Evolutionary conservation across 1,139 yeast genomes (phyloP), one percentile per base, ranked within the genome.

Genomic region (Suzukiozyma palmioleophila): DNA sequence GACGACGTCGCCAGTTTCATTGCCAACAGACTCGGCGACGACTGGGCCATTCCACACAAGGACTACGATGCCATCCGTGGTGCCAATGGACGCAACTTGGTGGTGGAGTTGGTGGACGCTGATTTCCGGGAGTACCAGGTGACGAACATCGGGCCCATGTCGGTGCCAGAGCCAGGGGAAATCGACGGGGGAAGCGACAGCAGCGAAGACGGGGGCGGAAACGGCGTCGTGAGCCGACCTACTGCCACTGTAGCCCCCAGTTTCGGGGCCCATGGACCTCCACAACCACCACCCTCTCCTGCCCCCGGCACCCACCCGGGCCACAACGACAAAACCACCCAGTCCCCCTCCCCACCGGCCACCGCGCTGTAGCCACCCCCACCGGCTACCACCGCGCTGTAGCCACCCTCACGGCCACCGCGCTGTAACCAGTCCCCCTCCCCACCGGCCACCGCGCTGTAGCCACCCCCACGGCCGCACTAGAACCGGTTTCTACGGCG

Each of bases 1-100:
- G 97, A 90, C 54, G 94, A 86, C 46, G 87, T 79, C n/a, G 90
- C 89, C 10, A 75, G 81, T 22, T 77, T 76, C 56, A 59, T 88
- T 3, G 69, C 81, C 35, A 69, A 71, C 30, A 65, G 69, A 42
- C 64, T 86, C 37, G 77, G 76, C 1, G 43, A 47, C 3, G 49
- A 43, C 6, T 87, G 96, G 96, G 59, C 68, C 10, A 69, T 87
- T 35, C 68, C 77, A 1, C 95, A 86, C 52, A 62, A 69, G 12
- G 51, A 51, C 33, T 57, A 43, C 30, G 41, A 48, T 22, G 39
- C 38, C 8, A 55, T 61, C 3, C 37, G 51, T 27, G 61, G 59
- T 1, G 37, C 27, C 2, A 41, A 45, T 14, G 54, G 53, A 2
- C 39, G 43, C n/a, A 49, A 57, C 37, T 50, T 66, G 39, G 43